Base-by-base conservation (phyloP, 169 alveolate species). In the Cryptosporidium canis region DNA sequence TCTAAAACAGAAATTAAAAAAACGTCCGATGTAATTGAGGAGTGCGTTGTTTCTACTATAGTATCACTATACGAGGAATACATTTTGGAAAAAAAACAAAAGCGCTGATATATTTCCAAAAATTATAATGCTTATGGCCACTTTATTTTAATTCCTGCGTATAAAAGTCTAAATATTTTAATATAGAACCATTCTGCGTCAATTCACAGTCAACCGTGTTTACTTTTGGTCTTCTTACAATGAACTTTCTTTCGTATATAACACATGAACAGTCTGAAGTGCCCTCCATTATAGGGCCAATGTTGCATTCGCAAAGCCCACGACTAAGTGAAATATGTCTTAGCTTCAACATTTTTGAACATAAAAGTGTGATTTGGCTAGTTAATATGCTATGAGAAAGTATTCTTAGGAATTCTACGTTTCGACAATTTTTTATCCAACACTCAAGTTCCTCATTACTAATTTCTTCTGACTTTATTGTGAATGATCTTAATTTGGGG, bases 1-100 rank as follows among this genome's bases (percentile, higher is more conserved):
- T 39, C 61, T 18, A 77, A 9, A 41, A 77, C 61, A 4, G 72
- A 43, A 18, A 37, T 66, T 12, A 39, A 77, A 45, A 61, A 55
- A 35, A 14, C 14, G 33, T 51, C 51, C 6, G 72, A 61, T n/a
- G 77, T 77, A 14, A 77, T 77, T 41, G 87, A 77, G 58, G 39
- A 61, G 37, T 31, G 27, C 11, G 14, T 77, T 11, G 72, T 77
- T 77, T 18, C 35, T 4, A 58, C 55, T 56, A 77, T 77, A 12
- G 41, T 58, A 21, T 45, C 65, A 0, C 14, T 68, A 68, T 68
- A 37, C 18, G 14, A 43, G 41, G 8, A 39, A 31, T 21, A 39
- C 45, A 9, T 27, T 61, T 3, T 4, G n/a, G 31, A 61, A 29
- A 66, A 66, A 14, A 70, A 29, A 51, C 47, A 8, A 16, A 5